Evolutionary conservation across 2,329 filamentous ascomycete genomes (phyloP).

Genomic region (Cercospora beticola): DNA sequence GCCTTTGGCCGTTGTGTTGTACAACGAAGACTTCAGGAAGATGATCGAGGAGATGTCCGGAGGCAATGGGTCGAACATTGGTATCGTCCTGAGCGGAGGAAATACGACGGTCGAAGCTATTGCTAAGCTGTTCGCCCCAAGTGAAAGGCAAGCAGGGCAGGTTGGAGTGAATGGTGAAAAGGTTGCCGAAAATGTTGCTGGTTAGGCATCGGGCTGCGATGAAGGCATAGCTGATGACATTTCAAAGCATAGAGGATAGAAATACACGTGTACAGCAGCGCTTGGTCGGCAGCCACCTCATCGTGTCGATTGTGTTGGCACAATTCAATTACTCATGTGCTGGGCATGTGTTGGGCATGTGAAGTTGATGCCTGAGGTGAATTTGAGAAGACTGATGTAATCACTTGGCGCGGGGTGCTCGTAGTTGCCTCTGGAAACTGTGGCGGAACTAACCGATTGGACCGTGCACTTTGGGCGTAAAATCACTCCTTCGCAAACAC

Average conservation of each 20-base stretch:
- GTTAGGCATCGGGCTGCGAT: conserved; percentile 10
- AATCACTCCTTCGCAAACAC: conserved; percentile 9
- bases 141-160: conserved; percentile 43
- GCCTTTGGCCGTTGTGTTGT: conserved; percentile 77
- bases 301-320: background rate
- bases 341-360: background rate
- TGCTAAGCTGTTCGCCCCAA: conserved; percentile 51
- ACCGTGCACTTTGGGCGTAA: conserved; percentile 5
- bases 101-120: conserved; percentile 65
- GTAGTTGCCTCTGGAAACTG: conserved; percentile 8
- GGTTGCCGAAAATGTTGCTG: conserved; percentile 49
- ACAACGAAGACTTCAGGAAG: conserved; percentile 76
- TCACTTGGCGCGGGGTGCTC: conserved; percentile 5
- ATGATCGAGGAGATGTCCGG: conserved; percentile 70
- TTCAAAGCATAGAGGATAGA: background rate
- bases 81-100: conserved; percentile 62
- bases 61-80: conserved; percentile 70
- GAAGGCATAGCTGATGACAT: background rate
- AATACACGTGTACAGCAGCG: background rate
- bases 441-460: background rate
- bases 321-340: background rate
- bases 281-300: background rate
- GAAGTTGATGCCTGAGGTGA: conserved; percentile 1
- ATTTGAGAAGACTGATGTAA: background rate
- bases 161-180: conserved; percentile 44